A percentile compares a stretch with the other conserved stretches of the same genome.
These are phyloP conservation scores for Thelephora ganbajun DNA, from an alignment of 768 basidiomycete species.

Conservation along the genomic window DNA sequence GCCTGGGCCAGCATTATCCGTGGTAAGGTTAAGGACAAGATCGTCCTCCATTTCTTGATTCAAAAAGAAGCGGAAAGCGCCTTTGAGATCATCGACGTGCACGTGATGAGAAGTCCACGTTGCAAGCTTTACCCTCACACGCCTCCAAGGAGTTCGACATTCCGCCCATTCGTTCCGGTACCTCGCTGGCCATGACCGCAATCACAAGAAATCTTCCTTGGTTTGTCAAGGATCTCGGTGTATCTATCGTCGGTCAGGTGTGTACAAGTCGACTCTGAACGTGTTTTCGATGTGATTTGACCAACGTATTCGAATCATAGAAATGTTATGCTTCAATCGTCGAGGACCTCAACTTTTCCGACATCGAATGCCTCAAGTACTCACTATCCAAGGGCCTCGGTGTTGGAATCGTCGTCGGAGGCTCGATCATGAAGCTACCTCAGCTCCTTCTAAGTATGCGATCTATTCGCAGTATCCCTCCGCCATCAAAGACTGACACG, in stretches of 20 bases:
- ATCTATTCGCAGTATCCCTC: background rate
- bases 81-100: too few species aligned
- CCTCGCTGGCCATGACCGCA: slow-evolving; percentile 36
- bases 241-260: slow-evolving; percentile 73
- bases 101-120: too few species aligned
- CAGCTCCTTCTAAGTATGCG: slow-evolving; percentile 75
- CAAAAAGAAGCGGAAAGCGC: too few species aligned
- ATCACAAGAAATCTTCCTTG: slow-evolving; percentile 79
- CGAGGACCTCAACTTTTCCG: slow-evolving; percentile 65
- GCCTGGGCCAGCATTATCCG: slow-evolving; percentile 20
- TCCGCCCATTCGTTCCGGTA: too few species aligned
- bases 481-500: slow-evolving; percentile 1
- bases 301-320: slow-evolving; percentile 22
- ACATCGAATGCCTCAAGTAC: slow-evolving; percentile 81
- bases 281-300: background rate
- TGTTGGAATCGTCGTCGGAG: slow-evolving; percentile 83
- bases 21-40: slow-evolving; percentile 8
- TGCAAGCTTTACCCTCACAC: too few species aligned
- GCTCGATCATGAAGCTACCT: slow-evolving; percentile 92
- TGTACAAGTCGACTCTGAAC: slow-evolving; percentile 8
- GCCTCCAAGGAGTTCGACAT: too few species aligned
- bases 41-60: slow-evolving; percentile 5
- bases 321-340: slow-evolving; percentile 86
- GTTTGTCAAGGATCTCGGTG: slow-evolving; percentile 70
- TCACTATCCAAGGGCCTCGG: slow-evolving; percentile 87